Percentiles rank a stretch among this genome's conserved stretches.
These are phyloP conservation scores for Colletotrichum ledebouriae DNA, from an alignment of 2,329 filamentous ascomycete genomes.

Conservation along the genomic window DNA sequence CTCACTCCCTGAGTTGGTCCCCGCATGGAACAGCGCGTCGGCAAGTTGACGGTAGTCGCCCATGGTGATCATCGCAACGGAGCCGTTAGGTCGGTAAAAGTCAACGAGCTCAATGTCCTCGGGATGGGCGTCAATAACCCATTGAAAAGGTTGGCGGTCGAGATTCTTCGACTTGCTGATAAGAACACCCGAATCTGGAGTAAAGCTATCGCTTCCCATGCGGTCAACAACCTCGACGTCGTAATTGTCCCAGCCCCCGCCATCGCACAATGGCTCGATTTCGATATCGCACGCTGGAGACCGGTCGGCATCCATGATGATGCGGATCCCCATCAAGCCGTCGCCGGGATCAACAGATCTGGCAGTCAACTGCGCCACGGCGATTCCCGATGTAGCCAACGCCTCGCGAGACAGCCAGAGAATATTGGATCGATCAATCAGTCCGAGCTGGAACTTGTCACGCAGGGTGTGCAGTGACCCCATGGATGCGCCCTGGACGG, in stretches of 20 bases:
- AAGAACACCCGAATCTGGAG: constrained; percentile 65
- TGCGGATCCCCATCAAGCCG: constrained; percentile 60
- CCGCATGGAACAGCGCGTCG: constrained; percentile 68
- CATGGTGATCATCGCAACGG: constrained; percentile 59
- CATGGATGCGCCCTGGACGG: constrained; percentile 61
- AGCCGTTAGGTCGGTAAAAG: constrained; percentile 63
- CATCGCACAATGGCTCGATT: constrained; percentile 63
- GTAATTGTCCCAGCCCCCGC: constrained; percentile 64
- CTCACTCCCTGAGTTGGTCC: constrained; percentile 63
- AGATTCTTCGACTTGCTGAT: constrained; percentile 65
- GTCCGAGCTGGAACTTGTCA: constrained; percentile 65
- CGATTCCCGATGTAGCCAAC: constrained; percentile 58
- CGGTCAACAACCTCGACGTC: constrained; percentile 67
- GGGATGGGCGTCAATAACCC: constrained; percentile 67
- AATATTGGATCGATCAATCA: constrained; percentile 58
- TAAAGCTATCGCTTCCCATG: constrained; percentile 67
- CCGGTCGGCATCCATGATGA: constrained; percentile 60
- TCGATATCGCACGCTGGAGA: constrained; percentile 58
- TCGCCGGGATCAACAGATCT: constrained; percentile 58
- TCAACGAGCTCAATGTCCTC: constrained; percentile 65
- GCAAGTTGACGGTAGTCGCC: constrained; percentile 67
- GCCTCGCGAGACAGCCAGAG: constrained; percentile 59
- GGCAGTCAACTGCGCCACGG: constrained; percentile 60
- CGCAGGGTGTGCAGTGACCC: constrained; percentile 66
- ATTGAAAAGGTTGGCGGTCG: constrained; percentile 63